Base-by-base conservation (phyloP, 1,284 basidiomycete genomes). In the Cryptococcus maquisensis region DNA sequence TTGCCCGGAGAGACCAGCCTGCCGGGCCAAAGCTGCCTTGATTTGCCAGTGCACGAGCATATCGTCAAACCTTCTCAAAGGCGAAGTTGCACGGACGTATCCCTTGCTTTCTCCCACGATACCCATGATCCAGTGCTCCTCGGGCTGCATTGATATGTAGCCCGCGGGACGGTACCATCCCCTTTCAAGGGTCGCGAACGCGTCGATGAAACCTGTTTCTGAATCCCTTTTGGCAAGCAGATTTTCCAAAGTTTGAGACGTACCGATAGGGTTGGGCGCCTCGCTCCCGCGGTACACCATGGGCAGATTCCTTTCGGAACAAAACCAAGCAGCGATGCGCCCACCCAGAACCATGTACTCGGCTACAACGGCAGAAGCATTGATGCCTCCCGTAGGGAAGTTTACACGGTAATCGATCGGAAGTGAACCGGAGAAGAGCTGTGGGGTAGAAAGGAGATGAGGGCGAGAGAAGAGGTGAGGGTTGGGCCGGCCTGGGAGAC, bases 11-110 rank as follows among this genome's bases (percentile, higher is more conserved):
- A 49, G n/a, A 6, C 59, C 57, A 3, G 56, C 57, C 18, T 63
- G 54, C 3, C 43, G 47, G 1, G 74, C 68, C 1, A 97, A 76
- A 2, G 82, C 82, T 47, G 85, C 79, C 71, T 97, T 95, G 74
- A 99, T 84, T 74, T 98, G 94, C 91, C 93, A 99, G 77, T 98
- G 96, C 9, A 80, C 78, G 5, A 96, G 70, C 63, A 98, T 75
- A 75, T 99, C 96, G 40, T 79, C 75, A 73, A 86, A 97, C 21
- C 96, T 83, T 42, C 96, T 82, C 47, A 99, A 77, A 0, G 96
- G 96, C 3, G 86, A 90, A 1, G 96, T 98, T 4, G 83, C 84
- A n/a, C 89, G 83, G 10, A 81, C 76, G 72, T 99, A 98, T 0
- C 78, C 79, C 9, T 43, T 23, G 85, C 86, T 49, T 83, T 82